These are phyloP conservation scores for Bipolaris cookei DNA, from an alignment of 2,329 filamentous ascomycete species.

Conservation along the genomic window DNA sequence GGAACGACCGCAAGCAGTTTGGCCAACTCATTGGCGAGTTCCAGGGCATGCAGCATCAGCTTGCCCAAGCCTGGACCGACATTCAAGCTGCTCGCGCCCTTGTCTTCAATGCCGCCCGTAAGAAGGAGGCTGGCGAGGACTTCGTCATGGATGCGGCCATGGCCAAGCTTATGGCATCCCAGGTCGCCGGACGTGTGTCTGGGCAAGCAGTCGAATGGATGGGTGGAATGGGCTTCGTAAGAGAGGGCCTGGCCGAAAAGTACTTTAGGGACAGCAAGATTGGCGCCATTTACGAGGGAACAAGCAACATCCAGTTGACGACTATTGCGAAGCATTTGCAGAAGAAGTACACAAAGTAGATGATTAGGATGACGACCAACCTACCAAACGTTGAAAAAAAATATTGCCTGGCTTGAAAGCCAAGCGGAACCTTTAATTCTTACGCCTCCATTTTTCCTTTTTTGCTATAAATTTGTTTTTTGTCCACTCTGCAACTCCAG, in stretches of 20 bases:
- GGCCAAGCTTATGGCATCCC: slow-evolving; percentile 94
- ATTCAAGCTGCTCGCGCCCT: slow-evolving; percentile 89
- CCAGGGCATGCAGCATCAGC: slow-evolving; percentile 99
- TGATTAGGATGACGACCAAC: background rate
- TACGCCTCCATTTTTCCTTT: too few species aligned
- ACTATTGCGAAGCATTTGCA: slow-evolving; percentile 75
- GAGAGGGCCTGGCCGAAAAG: slow-evolving; percentile 97
- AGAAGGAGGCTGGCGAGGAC: slow-evolving; percentile 96
- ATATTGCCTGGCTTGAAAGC: background rate
- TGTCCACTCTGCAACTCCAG: background rate
- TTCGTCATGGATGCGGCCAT: slow-evolving; percentile 97
- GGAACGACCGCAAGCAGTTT: slow-evolving; percentile 98
- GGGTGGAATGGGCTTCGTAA: slow-evolving; percentile 98
- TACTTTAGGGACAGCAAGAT: slow-evolving; percentile 98
- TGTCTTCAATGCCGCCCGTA: slow-evolving; percentile 93
- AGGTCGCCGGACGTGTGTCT: slow-evolving; percentile 87
- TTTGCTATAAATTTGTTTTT: background rate
- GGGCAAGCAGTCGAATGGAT: slow-evolving; percentile 96
- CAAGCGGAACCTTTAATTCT: background rate
- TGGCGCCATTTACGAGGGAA: slow-evolving; percentile 95
- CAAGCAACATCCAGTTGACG: slow-evolving; percentile 74
- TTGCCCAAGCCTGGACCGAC: slow-evolving; percentile 94
- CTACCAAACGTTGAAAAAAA: background rate
- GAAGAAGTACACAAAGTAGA: slow-evolving; percentile 68
- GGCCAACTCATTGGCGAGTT: slow-evolving; percentile 92